Percentiles rank a stretch among this genome's conserved stretches.
Evolutionary conservation across 495 filamentous ascomycete species (phyloP).

Genomic region (Daldinia bambusicola): DNA sequence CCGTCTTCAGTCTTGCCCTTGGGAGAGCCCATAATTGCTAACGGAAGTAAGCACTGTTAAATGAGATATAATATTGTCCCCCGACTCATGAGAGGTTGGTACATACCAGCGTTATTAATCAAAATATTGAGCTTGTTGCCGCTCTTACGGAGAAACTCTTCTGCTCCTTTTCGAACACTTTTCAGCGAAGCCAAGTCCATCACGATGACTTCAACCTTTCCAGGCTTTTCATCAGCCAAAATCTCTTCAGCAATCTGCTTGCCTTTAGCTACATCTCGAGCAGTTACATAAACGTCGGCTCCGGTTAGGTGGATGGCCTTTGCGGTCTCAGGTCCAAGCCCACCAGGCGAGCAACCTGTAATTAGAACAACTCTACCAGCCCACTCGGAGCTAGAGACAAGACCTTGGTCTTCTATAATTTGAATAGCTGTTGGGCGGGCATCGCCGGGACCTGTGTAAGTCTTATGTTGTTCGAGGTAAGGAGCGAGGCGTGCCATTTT

Average conservation of each 20-base stretch:
- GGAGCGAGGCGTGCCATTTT: slow-evolving; percentile 34
- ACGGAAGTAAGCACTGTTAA: not conserved
- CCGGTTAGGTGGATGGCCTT: slow-evolving; percentile 59
- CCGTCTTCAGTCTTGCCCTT: not conserved
- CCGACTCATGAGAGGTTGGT: not conserved
- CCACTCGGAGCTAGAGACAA: slow-evolving; percentile 50
- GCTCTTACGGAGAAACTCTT: slow-evolving; percentile 38
- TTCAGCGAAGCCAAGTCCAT: slow-evolving; percentile 50
- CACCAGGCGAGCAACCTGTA: slow-evolving; percentile 60
- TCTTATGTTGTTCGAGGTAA: slow-evolving; percentile 57
- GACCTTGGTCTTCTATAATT: slow-evolving; percentile 62
- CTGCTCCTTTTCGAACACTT: slow-evolving; percentile 43
- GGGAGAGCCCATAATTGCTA: slow-evolving; percentile 54
- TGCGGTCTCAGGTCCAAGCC: slow-evolving; percentile 65
- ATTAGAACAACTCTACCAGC: slow-evolving; percentile 61
- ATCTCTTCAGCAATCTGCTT: slow-evolving; percentile 44
- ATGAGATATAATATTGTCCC: not conserved
- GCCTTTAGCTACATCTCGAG: slow-evolving; percentile 55
- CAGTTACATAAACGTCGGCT: slow-evolving; percentile 59
- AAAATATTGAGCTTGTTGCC: slow-evolving; percentile 42
- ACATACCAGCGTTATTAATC: slow-evolving; percentile 46
- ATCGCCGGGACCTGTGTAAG: slow-evolving; percentile 62
- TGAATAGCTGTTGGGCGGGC: slow-evolving; percentile 65
- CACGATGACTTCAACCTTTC: slow-evolving; percentile 48
- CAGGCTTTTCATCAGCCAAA: slow-evolving; percentile 34